phyloP scores from a whole-genome alignment of 768 basidiomycete genomes.

The Mrakia frigida region DNA sequence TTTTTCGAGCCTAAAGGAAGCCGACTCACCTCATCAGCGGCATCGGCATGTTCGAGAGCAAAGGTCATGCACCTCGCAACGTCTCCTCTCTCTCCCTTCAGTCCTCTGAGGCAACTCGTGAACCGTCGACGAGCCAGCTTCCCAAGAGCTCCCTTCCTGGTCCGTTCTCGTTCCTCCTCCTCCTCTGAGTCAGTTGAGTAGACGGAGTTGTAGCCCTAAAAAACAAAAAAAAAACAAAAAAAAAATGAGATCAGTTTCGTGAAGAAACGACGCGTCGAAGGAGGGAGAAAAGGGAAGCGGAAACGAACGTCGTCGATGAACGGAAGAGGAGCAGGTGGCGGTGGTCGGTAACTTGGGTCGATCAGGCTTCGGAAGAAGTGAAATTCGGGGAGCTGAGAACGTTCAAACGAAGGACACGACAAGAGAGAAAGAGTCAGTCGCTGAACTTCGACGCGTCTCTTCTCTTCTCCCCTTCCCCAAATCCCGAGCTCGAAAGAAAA shows the following conservation, averaged over 20 bases:
- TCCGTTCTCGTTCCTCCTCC: constrained; percentile 81
- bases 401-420: not conserved
- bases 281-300: constrained; percentile 31
- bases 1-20: too few species aligned
- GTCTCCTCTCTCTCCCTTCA: constrained; percentile 81
- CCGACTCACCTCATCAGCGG: constrained; percentile 78
- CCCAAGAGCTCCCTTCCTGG: constrained; percentile 68
- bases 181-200: constrained; percentile 92
- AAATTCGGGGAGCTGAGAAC: constrained; percentile 47
- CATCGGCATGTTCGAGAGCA: constrained; percentile 91
- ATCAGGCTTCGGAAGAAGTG: constrained; percentile 46
- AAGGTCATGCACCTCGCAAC: constrained; percentile 96
- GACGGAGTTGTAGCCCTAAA: constrained; percentile 74
- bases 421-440: not conserved
- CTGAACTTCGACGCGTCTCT: not conserved
- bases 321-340: constrained; percentile 43
- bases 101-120: constrained; percentile 79
- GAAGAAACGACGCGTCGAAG: not conserved
- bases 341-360: constrained; percentile 45
- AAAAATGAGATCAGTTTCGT: not conserved
- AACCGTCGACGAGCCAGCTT: constrained; percentile 75
- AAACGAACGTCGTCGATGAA: constrained; percentile 46
- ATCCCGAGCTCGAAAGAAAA: not conserved
- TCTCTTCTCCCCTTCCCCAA: not conserved
- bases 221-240: constrained; percentile 15